Base-by-base conservation (phyloP, 345 rosid species). In the Draba incana region DNA sequence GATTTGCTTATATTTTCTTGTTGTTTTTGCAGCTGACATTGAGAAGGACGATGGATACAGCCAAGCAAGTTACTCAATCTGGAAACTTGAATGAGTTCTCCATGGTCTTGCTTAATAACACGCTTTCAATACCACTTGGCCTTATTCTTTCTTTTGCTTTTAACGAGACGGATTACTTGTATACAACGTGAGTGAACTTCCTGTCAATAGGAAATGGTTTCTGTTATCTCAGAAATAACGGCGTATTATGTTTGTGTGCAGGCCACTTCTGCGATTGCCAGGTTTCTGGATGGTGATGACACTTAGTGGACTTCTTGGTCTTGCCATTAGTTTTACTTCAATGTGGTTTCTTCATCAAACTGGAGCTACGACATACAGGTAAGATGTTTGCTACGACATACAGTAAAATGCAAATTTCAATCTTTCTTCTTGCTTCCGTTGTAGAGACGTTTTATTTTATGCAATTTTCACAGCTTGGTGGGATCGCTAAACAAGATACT, bases 301-400 rank as follows among this genome's bases (percentile, higher is more conserved):
- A 27, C 78, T 91, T 25, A 91, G 99, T 76, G 99, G 99, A 66
- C 82, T 91, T 66, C 77, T 94, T 62, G 99, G 99, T 54, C 84
- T 94, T 55, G 99, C 96, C 33, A 94, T 94, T 78, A 94, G 99
- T 85, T 91, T 94, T 81, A 83, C 96, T 70, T 94, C 99, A 13
- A 87, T 94, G 96, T 94, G 99, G 99, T 94, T 94, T 86, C 98
- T 94, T 78, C 96, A 91, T 77, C 97, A 94, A 78, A 94, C 99
- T 8, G 96, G 97, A 56, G 99, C 98, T 23, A 94, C 99, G 51
- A 94, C 99, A 2, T 91, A 91, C 80, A 94, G 99, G 99, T 87
- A 81, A 55, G 60, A 74, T 25, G 53, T n/a, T 50, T 20, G 20
- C 20, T 20, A 20, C 1, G 20, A 20, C 20, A 8, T 39, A 23